A percentile compares a stretch with the other conserved stretches of the same genome.
Conservation (phyloP, 768 basidiomycete species). For the Clavulina sp. region DNA sequence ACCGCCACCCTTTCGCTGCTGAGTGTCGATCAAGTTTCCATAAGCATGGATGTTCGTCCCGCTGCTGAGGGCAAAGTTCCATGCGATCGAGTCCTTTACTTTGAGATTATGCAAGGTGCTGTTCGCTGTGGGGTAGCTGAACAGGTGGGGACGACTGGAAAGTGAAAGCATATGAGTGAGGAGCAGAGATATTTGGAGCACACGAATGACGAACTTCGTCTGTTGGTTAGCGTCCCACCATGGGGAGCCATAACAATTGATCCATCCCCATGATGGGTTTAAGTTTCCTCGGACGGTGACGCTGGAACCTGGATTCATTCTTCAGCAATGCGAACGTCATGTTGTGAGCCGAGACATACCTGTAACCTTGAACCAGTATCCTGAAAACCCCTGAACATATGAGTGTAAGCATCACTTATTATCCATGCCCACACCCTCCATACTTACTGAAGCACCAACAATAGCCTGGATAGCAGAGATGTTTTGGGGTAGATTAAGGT, state of each 20-base stretch:
- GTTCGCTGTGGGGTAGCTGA: too few relatives aligned
- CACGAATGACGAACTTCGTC: too few relatives aligned
- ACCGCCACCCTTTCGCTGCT: slow-evolving; percentile 12
- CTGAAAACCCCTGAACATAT: slow-evolving; percentile 2
- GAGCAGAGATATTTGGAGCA: slow-evolving; percentile 2
- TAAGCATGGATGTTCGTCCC: slow-evolving; percentile 29
- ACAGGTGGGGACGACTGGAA: neutral
- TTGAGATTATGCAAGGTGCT: slow-evolving; percentile 3
- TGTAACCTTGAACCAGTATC: slow-evolving; percentile 4
- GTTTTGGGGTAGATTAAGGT: slow-evolving; percentile 36
- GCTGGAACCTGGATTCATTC: slow-evolving; percentile 27
- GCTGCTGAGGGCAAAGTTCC: slow-evolving; percentile 36
- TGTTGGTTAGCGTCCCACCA: slow-evolving; percentile 20
- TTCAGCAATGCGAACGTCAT: neutral
- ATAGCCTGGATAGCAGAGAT: slow-evolving; percentile 26
- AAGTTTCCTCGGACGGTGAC: slow-evolving; percentile 38
- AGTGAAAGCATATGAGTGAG: neutral
- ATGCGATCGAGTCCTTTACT: slow-evolving; percentile 31
- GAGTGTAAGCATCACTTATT: neutral
- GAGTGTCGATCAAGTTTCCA: slow-evolving; percentile 27
- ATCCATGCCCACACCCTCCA: neutral
- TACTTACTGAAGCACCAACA: neutral
- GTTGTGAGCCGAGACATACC: slow-evolving; percentile 2
- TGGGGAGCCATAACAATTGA: slow-evolving; percentile 43
- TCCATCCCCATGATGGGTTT: slow-evolving; percentile 47